Base-by-base conservation (phyloP, 306 rosid genomes). In the Geum urbanum region DNA sequence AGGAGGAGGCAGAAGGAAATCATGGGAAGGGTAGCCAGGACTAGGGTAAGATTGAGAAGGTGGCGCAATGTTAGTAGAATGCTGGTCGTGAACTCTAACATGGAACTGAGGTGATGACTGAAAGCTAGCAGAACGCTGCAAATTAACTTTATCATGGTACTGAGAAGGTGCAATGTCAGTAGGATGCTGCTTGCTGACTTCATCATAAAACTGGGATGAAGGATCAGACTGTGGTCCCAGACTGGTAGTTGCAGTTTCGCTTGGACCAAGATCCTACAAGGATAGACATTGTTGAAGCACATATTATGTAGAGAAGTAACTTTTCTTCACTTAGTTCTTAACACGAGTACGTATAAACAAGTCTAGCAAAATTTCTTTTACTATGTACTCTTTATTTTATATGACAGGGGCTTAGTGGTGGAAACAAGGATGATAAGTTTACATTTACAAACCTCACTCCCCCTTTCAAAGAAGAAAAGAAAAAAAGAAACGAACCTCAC, bases 201-300 rank as follows among this genome's bases (percentile, higher is more conserved):
- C 60, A 72, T 83, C 85, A 47, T 75, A 70, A 80, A 76, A 80
- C 82, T 72, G 78, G 51, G 54, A 76, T 20, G 86, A 79, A 18
- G 82, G 76, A 78, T 83, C 88, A 0, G 90, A 82, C 12, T 68
- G 86, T 11, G 85, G 64, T 70, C 84, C 90, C 72, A 80, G 76
- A 78, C 79, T 74, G 40, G 63, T 47, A 59, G 65, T 71, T 62
- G 81, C 57, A 60, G 86, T 55, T 71, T 87, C 97, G 1, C 79
- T 79, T 62, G 84, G 80, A 37, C 82, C 89, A 66, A 60, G 63
- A 73, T 89, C 96, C 99, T 95, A 83, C 84, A 79, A 72, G 72
- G 60, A 83, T 58, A 63, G 63, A 43, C n/a, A 69, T 40, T 50
- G 50, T 16, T 56, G 41, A 81, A 79, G 46, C 63, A 73, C 50